Base-by-base conservation (phyloP, 352 stramenopile species). In the Pythium guiyangense region DNA sequence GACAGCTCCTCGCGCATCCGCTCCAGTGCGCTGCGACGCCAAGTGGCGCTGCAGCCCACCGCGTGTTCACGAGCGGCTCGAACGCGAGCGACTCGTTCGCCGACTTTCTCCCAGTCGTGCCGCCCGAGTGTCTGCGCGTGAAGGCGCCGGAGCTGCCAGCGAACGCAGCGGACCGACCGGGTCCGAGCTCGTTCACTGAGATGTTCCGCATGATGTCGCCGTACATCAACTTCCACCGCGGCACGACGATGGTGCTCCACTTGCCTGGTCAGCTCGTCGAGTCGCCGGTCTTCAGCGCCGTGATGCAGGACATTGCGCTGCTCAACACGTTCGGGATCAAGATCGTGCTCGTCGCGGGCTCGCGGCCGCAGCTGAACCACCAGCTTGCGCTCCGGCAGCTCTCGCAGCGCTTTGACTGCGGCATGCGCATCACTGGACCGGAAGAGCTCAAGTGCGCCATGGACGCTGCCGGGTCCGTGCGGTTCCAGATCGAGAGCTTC, bases 221-320 rank as follows among this genome's bases (percentile, higher is more conserved):
- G 11, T 99, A 99, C 71, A 98, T 99, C 66, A 97, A 97, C 57
- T 96, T 98, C 60, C 97, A 99, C 73, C 85, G 96, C 6, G 91
- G 90, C 57, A 91, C 92, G 8, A 94, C 88, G 4, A 97, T 98
- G 70, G 95, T 99, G 52, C 96, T 98, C 64, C 97, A 99, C 64
- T 86, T 99, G 62, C 93, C 94, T 1, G 96, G 95, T 0, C 85
- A 97, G 66, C 66, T 98, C 74, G 90, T 97, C 35, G 95, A 97
- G 39, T 95, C 90, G 25, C 76, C 79, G 57, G 77, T 98, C 18
- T 97, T 97, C 47, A 74, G 83, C 52, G 79, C 90, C 39, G 96
- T 98, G 46, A 98, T 97, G 77, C 76, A 98, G 69, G 95, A 99
- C 71, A 92, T 99, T 43, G 93, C 90, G 42, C 79, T 97, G 42